Conservation (phyloP, 371 early-diverging fungal genomes). For the Mucor ambiguus region DNA sequence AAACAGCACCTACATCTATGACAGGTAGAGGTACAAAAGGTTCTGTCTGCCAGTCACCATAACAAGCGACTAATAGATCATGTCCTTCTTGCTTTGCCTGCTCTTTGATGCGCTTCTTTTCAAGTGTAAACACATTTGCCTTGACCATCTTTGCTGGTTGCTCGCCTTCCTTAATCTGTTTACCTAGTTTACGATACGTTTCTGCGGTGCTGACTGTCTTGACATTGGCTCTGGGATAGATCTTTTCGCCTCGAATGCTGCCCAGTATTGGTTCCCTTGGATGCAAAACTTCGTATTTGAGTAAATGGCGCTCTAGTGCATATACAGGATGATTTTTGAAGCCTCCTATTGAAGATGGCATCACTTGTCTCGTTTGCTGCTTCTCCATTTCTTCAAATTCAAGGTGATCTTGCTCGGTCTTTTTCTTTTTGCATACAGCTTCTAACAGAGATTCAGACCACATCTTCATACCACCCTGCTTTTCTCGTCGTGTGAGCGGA, state of each 20-base stretch:
- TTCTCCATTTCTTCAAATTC: conserved; percentile 59
- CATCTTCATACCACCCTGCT: conserved; percentile 32
- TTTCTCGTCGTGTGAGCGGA: conserved; percentile 42
- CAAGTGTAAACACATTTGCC: conserved; percentile 63
- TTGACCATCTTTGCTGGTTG: conserved; percentile 71
- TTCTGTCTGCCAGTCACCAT: conserved; percentile 90
- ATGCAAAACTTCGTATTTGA: conserved; percentile 71
- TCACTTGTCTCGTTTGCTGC: conserved; percentile 56
- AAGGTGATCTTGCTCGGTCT: conserved; percentile 33
- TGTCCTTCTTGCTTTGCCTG: conserved; percentile 47
- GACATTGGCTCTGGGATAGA: conserved; percentile 80
- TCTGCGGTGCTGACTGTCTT: conserved; percentile 61
- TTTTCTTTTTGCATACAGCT: conserved; percentile 14
- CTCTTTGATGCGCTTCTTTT: conserved; percentile 55
- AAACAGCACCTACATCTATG: conserved; percentile 51
- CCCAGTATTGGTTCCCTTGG: conserved; percentile 73
- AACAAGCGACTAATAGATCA: conserved; percentile 51
- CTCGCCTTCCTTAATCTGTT: conserved; percentile 49
- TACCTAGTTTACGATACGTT: conserved; percentile 71
- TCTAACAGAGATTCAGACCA: conserved; percentile 38
- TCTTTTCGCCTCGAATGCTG: conserved; percentile 70
- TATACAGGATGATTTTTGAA: conserved; percentile 85
- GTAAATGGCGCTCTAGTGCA: conserved; percentile 84
- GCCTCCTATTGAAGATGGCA: conserved; percentile 78
- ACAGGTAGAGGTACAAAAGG: conserved; percentile 65